These are phyloP conservation scores for Hemileccinum rubropunctum DNA, from an alignment of 768 basidiomycete species.

Conservation along the genomic window DNA sequence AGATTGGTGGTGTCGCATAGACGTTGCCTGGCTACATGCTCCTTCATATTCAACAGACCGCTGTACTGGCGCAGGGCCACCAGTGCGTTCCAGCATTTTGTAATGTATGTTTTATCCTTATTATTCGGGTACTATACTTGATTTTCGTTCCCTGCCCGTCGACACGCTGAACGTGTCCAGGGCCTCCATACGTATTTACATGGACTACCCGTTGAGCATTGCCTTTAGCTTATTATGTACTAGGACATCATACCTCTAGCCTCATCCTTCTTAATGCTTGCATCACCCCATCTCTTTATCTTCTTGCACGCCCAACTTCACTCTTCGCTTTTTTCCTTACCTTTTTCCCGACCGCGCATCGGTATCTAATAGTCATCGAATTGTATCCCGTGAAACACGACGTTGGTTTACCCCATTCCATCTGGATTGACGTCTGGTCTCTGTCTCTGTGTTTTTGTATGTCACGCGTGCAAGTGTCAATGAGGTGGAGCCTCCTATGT, in stretches of 20 bases:
- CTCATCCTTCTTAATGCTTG: conserved; percentile 6
- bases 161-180: conserved; percentile 9
- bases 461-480: too few relatives aligned
- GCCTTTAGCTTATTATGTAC: conserved; percentile 14
- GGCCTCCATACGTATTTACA: conserved; percentile 22
- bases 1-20: conserved; percentile 41
- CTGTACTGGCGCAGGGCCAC: conserved; percentile 6
- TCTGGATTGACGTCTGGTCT: too few relatives aligned
- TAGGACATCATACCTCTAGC: neutral
- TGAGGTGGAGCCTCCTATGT: too few relatives aligned
- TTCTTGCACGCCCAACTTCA: conserved; percentile 9
- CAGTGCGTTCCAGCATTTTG: neutral
- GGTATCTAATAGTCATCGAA: neutral
- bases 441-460: too few relatives aligned
- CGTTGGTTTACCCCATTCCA: too few relatives aligned
- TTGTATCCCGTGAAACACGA: too few relatives aligned
- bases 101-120: conserved; percentile 1
- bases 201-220: conserved; percentile 4
- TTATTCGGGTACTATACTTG: conserved; percentile 13
- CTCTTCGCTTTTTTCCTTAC: neutral
- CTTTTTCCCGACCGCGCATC: neutral
- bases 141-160: neutral
- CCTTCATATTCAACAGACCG: neutral
- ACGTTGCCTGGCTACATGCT: neutral
- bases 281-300: neutral